These are phyloP conservation scores for Trichosporon coremiiforme DNA, from an alignment of 1,284 basidiomycete species.

Conservation along the genomic window DNA sequence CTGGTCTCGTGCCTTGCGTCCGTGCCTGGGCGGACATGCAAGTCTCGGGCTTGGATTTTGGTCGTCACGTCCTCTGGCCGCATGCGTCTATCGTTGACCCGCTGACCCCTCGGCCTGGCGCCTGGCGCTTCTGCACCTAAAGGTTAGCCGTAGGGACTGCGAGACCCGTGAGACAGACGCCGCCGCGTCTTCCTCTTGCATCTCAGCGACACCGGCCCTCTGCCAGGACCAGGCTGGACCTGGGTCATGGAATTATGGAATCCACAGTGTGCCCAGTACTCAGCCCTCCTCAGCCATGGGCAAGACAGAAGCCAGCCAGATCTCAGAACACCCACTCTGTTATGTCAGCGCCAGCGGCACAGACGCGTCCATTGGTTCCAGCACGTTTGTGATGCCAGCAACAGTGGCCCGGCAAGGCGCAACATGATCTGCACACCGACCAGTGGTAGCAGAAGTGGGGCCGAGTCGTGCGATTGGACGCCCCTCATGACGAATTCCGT, in stretches of 20 bases:
- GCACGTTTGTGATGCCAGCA: not conserved
- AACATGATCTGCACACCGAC: not conserved
- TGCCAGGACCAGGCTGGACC: not conserved
- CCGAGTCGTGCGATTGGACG: slow-evolving; percentile 7
- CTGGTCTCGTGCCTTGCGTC: not conserved
- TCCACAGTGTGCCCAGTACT: not conserved
- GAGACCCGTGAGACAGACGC: slow-evolving; percentile 7
- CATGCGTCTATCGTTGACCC: not conserved
- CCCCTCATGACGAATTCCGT: not conserved
- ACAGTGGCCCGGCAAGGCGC: not conserved
- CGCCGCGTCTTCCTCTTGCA: slow-evolving; percentile 1
- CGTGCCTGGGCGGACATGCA: slow-evolving; percentile 6
- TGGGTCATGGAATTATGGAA: not conserved
- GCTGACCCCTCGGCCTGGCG: slow-evolving; percentile 9
- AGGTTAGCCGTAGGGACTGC: not conserved
- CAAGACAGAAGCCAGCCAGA: not conserved
- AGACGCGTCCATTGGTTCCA: not conserved
- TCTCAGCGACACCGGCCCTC: not conserved
- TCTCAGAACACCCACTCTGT: not conserved
- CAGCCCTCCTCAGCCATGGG: not conserved
- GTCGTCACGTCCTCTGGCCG: not conserved
- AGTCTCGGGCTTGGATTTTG: slow-evolving; percentile 9
- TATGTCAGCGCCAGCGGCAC: slow-evolving; percentile 1
- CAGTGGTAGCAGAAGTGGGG: not conserved
- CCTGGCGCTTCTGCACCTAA: slow-evolving; percentile 4